Conservation (phyloP, 345 rosid genomes). For the Eucalyptus caleyi region DNA sequence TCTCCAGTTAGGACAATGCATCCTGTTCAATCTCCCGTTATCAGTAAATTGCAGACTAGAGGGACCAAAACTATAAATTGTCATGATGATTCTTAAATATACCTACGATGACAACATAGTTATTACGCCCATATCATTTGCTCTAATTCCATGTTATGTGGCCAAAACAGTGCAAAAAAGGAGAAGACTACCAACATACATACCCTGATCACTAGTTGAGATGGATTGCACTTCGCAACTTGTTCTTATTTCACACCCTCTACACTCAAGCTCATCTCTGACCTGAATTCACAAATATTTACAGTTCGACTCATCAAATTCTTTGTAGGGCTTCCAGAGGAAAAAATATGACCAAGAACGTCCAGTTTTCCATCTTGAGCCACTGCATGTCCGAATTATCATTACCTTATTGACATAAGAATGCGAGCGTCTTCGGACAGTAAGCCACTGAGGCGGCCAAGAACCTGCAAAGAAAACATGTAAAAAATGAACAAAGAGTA, state of each 20-base stretch:
- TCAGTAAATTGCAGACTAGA: neutral
- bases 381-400: neutral
- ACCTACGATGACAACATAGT: neutral
- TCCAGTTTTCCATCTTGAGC: neutral
- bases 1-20: constrained; percentile 37
- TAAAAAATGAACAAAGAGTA: neutral
- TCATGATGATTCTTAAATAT: neutral
- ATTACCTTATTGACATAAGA: constrained; percentile 56
- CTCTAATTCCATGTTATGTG: neutral
- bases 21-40: constrained; percentile 7
- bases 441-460: constrained; percentile 89
- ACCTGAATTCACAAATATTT: constrained; percentile 24
- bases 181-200: neutral
- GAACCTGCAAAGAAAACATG: constrained; percentile 26
- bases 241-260: constrained; percentile 61
- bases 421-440: constrained; percentile 59
- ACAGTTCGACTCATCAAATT: neutral
- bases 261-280: constrained; percentile 40
- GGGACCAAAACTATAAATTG: neutral
- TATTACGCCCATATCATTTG: neutral
- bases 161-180: neutral
- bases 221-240: constrained; percentile 40
- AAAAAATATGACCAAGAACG: neutral
- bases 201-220: constrained; percentile 30
- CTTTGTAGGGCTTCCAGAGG: neutral